phyloP scores from a whole-genome alignment of 495 filamentous ascomycete species.

The Antarctomyces pellizariae region DNA sequence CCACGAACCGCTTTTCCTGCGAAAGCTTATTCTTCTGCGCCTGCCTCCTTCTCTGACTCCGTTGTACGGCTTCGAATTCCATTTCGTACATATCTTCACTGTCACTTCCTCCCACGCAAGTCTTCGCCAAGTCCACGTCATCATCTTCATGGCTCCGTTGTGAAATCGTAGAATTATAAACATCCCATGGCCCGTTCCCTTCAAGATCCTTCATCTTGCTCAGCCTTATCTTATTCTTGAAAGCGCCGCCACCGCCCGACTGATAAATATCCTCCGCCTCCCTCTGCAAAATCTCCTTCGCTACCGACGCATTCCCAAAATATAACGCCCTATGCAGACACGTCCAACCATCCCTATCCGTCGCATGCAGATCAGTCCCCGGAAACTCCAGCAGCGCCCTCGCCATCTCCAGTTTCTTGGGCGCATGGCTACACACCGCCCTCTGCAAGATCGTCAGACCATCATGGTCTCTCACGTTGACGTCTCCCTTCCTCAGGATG shows the following conservation, averaged over 20 bases:
- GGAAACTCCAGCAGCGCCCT: constrained; percentile 57
- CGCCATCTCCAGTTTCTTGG: constrained; percentile 46
- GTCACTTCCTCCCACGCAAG: constrained; percentile 6
- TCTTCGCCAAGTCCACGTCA: constrained; percentile 17
- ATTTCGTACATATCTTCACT: no score
- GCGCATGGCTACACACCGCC: constrained; percentile 48
- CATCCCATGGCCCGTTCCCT: constrained; percentile 81
- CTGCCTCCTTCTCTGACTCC: constrained; percentile 6
- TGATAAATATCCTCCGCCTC: constrained; percentile 49
- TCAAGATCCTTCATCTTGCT: constrained; percentile 85
- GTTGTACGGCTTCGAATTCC: not conserved
- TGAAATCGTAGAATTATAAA: constrained; percentile 65
- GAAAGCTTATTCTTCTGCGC: constrained; percentile 10
- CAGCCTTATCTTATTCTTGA: constrained; percentile 16
- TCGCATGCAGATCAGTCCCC: constrained; percentile 59
- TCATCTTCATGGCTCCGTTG: constrained; percentile 24
- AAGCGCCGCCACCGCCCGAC: constrained; percentile 23
- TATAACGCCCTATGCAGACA: constrained; percentile 82
- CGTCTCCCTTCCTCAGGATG: constrained; percentile 40
- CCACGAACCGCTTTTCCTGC: constrained; percentile 3
- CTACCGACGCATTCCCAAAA: constrained; percentile 73
- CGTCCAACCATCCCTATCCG: constrained; percentile 90
- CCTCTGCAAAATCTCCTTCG: constrained; percentile 51
- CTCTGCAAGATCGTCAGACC: constrained; percentile 73
- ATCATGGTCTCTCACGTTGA: constrained; percentile 58